phyloP scores from a whole-genome alignment of 2,329 filamentous ascomycete species.

The Anthostomella pinea region DNA sequence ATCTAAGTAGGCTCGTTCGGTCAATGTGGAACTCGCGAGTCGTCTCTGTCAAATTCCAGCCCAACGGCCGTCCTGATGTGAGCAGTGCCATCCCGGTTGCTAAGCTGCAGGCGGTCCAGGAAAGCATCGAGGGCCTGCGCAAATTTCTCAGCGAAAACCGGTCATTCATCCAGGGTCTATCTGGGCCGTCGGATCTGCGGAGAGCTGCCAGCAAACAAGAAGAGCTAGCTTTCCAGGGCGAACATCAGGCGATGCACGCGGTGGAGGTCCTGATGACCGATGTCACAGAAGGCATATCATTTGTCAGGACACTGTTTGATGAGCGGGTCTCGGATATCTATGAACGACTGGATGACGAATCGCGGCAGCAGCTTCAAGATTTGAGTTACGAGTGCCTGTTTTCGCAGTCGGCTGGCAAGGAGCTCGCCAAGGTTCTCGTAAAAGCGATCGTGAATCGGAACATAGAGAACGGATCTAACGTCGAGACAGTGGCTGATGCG shows the following conservation, averaged over 20 bases:
- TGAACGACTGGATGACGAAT: slow-evolving; percentile 66
- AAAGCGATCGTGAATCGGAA: slow-evolving; percentile 98
- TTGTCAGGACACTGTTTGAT: slow-evolving; percentile 91
- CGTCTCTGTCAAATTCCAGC: slow-evolving; percentile 50
- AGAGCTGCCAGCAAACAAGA: slow-evolving; percentile 79
- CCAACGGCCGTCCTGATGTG: slow-evolving; percentile 61
- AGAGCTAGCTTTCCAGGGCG: slow-evolving; percentile 86
- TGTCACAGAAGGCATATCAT: slow-evolving; percentile 95
- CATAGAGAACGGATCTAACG: slow-evolving; percentile 93
- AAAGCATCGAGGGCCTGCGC: slow-evolving; percentile 73
- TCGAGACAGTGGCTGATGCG: slow-evolving; percentile 96
- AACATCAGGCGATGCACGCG: slow-evolving; percentile 88
- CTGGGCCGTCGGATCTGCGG: slow-evolving; percentile 83
- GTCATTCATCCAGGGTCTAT: slow-evolving; percentile 86
- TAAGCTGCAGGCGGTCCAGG: slow-evolving; percentile 76
- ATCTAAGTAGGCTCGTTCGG: slow-evolving; percentile 82
- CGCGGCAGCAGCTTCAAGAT: slow-evolving; percentile 66
- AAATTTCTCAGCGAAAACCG: slow-evolving; percentile 86
- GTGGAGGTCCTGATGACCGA: slow-evolving; percentile 82
- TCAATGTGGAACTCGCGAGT: slow-evolving; percentile 84
- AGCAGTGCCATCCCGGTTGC: slow-evolving; percentile 61
- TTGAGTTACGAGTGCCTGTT: slow-evolving; percentile 90
- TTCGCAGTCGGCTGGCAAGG: slow-evolving; percentile 72
- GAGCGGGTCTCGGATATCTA: slow-evolving; percentile 90
- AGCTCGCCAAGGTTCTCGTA: slow-evolving; percentile 89